phyloP scores from a whole-genome alignment of 768 basidiomycete genomes.

The Pisolithus orientalis region DNA sequence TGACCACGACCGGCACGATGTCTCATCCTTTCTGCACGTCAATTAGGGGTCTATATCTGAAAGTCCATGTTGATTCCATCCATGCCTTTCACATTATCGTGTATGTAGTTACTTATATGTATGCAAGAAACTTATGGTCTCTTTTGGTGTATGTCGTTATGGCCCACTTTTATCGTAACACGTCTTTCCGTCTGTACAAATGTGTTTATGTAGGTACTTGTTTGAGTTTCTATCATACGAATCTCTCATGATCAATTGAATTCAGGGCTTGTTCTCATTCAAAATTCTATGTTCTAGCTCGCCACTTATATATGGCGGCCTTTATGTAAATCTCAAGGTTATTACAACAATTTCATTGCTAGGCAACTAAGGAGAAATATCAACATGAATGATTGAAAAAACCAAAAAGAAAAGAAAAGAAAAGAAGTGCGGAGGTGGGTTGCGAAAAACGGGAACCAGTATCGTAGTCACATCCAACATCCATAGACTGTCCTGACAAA shows the following conservation, averaged over 20 bases:
- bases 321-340: neutral
- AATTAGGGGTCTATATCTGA: too few species aligned
- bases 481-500: constrained; percentile 7
- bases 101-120: neutral
- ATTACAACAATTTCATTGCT: constrained; percentile 20
- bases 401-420: constrained; percentile 1
- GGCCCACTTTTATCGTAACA: neutral
- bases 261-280: too few species aligned
- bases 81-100: neutral
- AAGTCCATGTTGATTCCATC: neutral
- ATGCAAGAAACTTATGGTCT: neutral
- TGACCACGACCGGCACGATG: too few species aligned
- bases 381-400: neutral
- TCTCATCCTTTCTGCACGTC: too few species aligned
- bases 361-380: constrained; percentile 8
- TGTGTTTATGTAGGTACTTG: neutral
- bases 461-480: constrained; percentile 8
- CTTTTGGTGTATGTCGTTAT: neutral
- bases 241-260: too few species aligned
- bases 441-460: constrained; percentile 1
- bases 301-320: neutral
- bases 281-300: neutral
- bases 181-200: constrained; percentile 1
- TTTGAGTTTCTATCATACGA: too few species aligned
- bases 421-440: constrained; percentile 1